A percentile compares a stretch with the other conserved stretches of the same genome.
These are phyloP conservation scores for Fusarium acutatum DNA, from an alignment of 2,329 filamentous ascomycete genomes.

Conservation along the genomic window DNA sequence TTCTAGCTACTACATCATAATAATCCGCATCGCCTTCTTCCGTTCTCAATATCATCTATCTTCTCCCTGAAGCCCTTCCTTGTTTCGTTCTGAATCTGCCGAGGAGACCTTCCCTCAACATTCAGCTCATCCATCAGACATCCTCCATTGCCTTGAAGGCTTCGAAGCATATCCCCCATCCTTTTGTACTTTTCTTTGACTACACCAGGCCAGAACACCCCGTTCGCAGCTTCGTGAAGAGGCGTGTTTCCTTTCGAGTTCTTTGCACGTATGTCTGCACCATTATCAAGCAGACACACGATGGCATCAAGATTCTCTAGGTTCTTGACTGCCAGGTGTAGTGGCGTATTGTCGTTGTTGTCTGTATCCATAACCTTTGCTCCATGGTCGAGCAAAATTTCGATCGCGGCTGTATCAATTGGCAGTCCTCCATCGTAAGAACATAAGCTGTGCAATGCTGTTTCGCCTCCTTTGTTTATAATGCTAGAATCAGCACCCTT, in stretches of 20 bases:
- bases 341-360: fast-evolving
- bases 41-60: not conserved
- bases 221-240: not conserved
- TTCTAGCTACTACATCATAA: not conserved
- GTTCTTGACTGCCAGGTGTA: not conserved
- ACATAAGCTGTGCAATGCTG: not conserved
- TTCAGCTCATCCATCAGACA: not conserved
- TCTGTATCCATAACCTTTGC: not conserved
- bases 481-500: not conserved
- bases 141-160: not conserved
- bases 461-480: not conserved
- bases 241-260: fast-evolving
- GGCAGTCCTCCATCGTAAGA: fast-evolving
- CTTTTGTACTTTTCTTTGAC: not conserved
- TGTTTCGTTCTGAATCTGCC: not conserved
- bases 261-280: fast-evolving
- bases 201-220: not conserved
- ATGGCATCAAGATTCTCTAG: not conserved
- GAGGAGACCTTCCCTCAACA: not conserved
- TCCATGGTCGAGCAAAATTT: not conserved
- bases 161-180: not conserved
- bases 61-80: not conserved
- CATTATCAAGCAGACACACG: not conserved
- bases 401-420: not conserved
- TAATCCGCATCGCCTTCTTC: not conserved